These are phyloP conservation scores for Candida palmyrensis DNA, from an alignment of 805 yeast species.

Conservation along the genomic window DNA sequence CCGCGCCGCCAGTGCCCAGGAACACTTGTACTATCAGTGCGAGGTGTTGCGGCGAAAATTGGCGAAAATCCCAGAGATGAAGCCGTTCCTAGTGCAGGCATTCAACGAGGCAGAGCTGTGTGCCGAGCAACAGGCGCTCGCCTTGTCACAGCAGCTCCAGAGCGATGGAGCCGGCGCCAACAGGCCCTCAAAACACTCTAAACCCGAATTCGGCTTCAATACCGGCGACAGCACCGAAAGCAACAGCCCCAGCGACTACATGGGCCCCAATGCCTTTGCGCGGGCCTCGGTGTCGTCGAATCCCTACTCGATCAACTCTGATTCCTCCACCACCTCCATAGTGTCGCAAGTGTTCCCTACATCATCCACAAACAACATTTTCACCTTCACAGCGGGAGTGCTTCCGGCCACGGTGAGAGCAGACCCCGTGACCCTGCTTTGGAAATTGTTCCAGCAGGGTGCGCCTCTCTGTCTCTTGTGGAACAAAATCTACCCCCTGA, in stretches of 20 bases:
- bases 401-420: slow-evolving; percentile 67
- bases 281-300: slow-evolving; percentile 29
- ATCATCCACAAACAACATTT: slow-evolving; percentile 28
- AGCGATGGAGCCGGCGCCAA: slow-evolving; percentile 10
- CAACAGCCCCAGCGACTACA: slow-evolving; percentile 7
- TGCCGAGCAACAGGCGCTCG: slow-evolving; percentile 68
- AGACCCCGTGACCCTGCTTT: slow-evolving; percentile 90
- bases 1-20: slow-evolving; percentile 54
- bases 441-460: slow-evolving; percentile 88
- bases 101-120: slow-evolving; percentile 60
- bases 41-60: slow-evolving; percentile 49
- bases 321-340: slow-evolving; percentile 18
- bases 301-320: slow-evolving; percentile 34
- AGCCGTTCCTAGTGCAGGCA: slow-evolving; percentile 62
- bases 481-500: slow-evolving; percentile 52
- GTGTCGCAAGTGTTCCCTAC: slow-evolving; percentile 16
- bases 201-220: slow-evolving; percentile 16
- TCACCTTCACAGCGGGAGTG: slow-evolving; percentile 72
- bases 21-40: slow-evolving; percentile 69
- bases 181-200: slow-evolving; percentile 3
- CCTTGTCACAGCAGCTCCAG: slow-evolving; percentile 37
- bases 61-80: slow-evolving; percentile 59
- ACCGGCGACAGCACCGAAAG: slow-evolving; percentile 22
- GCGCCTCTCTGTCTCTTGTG: slow-evolving; percentile 84
- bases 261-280: slow-evolving; percentile 17